Evolutionary conservation across 163 green algal genomes (phyloP).

Genomic region (Chlamydomonas reinhardtii): DNA sequence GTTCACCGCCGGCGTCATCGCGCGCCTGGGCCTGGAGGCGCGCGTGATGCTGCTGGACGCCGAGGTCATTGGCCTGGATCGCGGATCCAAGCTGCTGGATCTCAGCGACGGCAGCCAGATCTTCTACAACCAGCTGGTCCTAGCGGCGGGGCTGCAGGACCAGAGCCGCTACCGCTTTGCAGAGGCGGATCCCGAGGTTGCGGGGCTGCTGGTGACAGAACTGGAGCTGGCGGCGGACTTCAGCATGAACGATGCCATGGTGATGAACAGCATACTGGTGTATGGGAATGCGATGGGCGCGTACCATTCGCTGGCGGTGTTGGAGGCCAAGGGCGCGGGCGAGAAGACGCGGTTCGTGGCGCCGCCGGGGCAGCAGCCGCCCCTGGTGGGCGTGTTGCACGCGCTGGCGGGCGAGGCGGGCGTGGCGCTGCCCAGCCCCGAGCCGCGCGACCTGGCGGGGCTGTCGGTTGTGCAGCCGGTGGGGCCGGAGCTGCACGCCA

Average conservation of each 20-base stretch:
- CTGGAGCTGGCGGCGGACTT: slow-evolving; percentile 59
- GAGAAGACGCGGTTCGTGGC: slow-evolving; percentile 35
- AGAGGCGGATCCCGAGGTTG: slow-evolving; percentile 50
- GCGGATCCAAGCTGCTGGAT: slow-evolving; percentile 48
- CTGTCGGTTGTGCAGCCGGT: slow-evolving; percentile 44
- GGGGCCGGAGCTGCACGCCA: slow-evolving; percentile 33
- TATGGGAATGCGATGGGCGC: slow-evolving; percentile 64
- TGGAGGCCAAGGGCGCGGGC: slow-evolving; percentile 50
- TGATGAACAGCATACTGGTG: slow-evolving; percentile 59
- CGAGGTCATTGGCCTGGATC: slow-evolving; percentile 70
- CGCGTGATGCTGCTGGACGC: slow-evolving; percentile 67
- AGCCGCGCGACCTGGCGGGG: slow-evolving; percentile 35
- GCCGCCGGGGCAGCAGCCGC: slow-evolving; percentile 37
- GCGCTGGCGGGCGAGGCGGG: slow-evolving; percentile 37
- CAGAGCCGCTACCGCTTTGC: slow-evolving; percentile 46
- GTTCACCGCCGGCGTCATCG: slow-evolving; percentile 54
- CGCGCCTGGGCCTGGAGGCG: slow-evolving; percentile 64
- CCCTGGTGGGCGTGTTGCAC: slow-evolving; percentile 57
- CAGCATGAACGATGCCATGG: slow-evolving; percentile 47
- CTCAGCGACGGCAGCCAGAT: slow-evolving; percentile 65
- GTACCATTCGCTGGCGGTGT: slow-evolving; percentile 54
- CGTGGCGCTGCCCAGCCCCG: slow-evolving; percentile 38
- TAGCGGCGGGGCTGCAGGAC: slow-evolving; percentile 59
- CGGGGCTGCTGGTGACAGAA: slow-evolving; percentile 51
- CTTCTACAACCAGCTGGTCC: slow-evolving; percentile 71